Conservation (phyloP, 306 rosid genomes). For the Vigna angularis region DNA sequence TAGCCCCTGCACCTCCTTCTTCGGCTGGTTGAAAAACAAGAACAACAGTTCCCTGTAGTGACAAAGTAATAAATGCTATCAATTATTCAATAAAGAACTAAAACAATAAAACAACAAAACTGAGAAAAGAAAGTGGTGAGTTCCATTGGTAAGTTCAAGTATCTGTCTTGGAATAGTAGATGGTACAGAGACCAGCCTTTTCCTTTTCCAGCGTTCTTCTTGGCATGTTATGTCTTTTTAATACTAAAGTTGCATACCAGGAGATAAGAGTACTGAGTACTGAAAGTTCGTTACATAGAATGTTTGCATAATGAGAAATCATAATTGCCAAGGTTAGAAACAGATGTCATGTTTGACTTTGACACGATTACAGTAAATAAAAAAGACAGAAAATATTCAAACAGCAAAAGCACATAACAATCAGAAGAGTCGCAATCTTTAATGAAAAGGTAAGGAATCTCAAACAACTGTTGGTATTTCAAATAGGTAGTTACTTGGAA, state of each 20-base stretch:
- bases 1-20: conserved; percentile 93
- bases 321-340: conserved; percentile 10
- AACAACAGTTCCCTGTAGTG: conserved; percentile 77
- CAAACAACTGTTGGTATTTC: background rate
- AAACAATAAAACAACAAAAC: conserved; percentile 26
- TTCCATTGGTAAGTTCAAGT: background rate
- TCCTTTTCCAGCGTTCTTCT: conserved; percentile 12
- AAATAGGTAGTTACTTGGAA: background rate
- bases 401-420: conserved; percentile 5
- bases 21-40: conserved; percentile 98
- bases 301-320: conserved; percentile 20
- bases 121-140: background rate
- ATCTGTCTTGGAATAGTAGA: conserved; percentile 9
- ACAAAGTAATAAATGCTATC: conserved; percentile 31
- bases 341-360: conserved; percentile 21
- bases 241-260: background rate
- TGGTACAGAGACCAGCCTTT: conserved; percentile 12
- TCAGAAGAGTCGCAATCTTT: conserved; percentile 3
- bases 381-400: background rate
- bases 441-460: background rate
- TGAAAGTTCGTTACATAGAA: background rate
- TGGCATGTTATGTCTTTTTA: conserved; percentile 4
- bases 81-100: conserved; percentile 11
- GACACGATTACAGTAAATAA: conserved; percentile 7
- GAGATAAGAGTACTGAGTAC: conserved; percentile 14